Evolutionary conservation across 208 protist species (phyloP).

Genomic region (Herpetomonas tarakana): DNA sequence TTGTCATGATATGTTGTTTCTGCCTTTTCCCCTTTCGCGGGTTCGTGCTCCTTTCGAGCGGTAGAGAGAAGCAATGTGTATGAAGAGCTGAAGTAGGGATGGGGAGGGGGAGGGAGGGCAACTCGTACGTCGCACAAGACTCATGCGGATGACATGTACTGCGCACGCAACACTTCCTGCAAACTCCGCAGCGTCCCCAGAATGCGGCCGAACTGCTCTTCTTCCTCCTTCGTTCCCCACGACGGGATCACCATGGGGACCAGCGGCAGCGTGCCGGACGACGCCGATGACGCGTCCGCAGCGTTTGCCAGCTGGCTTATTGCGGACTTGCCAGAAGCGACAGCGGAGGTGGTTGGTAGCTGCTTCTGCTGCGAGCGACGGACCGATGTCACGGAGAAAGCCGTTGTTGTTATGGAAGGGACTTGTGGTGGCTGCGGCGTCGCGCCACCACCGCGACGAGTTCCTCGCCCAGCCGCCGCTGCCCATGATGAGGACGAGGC

Average conservation of each 20-base stretch:
- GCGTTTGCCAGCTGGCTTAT: neutral
- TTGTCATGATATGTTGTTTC: too few species aligned
- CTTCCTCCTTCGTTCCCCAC: slow-evolving; percentile 56
- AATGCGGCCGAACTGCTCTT: slow-evolving; percentile 58
- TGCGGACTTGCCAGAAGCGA: neutral
- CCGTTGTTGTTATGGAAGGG: neutral
- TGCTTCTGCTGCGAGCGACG: slow-evolving; percentile 2
- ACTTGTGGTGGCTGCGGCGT: neutral
- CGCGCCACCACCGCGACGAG: neutral
- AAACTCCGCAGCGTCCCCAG: slow-evolving; percentile 34
- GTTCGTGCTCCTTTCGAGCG: too few species aligned
- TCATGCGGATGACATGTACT: too few species aligned
- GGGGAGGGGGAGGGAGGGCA: too few species aligned
- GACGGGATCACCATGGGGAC: slow-evolving; percentile 66
- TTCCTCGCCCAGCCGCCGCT: neutral
- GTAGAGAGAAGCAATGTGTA: too few species aligned
- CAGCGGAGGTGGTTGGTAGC: slow-evolving; percentile 3
- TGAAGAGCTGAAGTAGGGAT: too few species aligned
- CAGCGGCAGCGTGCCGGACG: neutral
- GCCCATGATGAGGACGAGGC: slow-evolving; percentile 1
- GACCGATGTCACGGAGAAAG: slow-evolving; percentile 7
- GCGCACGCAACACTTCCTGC: slow-evolving; percentile 14
- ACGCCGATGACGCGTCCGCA: neutral
- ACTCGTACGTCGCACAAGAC: too few species aligned
- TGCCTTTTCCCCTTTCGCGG: too few species aligned